Evolutionary conservation across 2,329 filamentous ascomycete genomes (phyloP), one percentile per base, ranked within the genome.

Genomic region (Venturia effusa): DNA sequence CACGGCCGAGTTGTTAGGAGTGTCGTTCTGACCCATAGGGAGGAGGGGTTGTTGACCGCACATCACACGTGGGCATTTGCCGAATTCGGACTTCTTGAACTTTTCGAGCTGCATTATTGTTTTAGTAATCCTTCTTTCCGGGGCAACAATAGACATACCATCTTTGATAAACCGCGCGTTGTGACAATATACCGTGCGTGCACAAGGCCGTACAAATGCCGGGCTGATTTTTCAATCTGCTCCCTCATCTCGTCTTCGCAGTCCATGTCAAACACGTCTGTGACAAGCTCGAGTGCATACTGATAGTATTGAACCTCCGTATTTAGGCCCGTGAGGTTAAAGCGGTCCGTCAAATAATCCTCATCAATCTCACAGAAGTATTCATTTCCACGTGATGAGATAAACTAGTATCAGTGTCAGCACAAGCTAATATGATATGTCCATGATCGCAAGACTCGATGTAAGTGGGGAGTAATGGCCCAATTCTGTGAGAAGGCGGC

Each of bases 291-390:
- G 57, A 99, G 84, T 19, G 94, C 94, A 84, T 99, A 97, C 77
- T 99, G 94, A 73, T 99, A 99, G 80, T 97, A 97, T 73, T 96
- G 90, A 17, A 99, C 94, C 75, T 99, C 94, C 41, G 91, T 93
- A 78, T 97, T 97, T 61, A 99, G 84, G 43, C 94, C 94, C 0
- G 94, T 99, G 66, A 99, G 81, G 78, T 99, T 99, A 84, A 99
- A 99, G 61, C 94, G 88, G 76, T 99, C 94, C 61, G 92, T 97
- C 59, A 99, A 83, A 77, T 99, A 99, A 72, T 99, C 94, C 76
- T 99, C 94, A 77, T 99, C 94, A 71, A 99, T 97, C 75, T 99
- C 94, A 84, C 94, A 99, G 73, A 97, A 99, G 78, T 99, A 99
- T 75, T 99, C 94, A 78, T 99, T 97, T 68, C 94, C 94, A 64